Base-by-base conservation (phyloP, 148 eudicot species). In the Agrostemma githago region DNA sequence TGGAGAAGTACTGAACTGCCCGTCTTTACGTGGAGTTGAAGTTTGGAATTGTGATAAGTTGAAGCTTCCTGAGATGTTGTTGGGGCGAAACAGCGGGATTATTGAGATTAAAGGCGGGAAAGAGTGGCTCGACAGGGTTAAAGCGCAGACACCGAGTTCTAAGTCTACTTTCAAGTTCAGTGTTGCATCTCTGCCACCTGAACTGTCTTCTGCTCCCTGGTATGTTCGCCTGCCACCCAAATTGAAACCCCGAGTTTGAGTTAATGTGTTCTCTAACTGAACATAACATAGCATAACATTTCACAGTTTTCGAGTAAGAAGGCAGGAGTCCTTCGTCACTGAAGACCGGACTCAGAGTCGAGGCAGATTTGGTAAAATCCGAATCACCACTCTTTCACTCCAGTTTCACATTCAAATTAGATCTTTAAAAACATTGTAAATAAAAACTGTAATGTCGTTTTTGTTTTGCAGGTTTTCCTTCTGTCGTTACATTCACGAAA, bases 1-100 rank as follows among this genome's bases (percentile, higher is more conserved):
- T 17, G 82, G 72, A 26, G 62, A 82, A 62, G 82, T 82, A 6
- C 54, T 82, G 4, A 62, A 79, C 58, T 79, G 77, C 41, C 85
- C 80, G 3, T 9, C 26, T 7, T 19, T 82, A 11, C 75, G 20
- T 1, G 63, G 77, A 0, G 26, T 79, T 11, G 75, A 79, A n/a
- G 85, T 76, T 68, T 79, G 82, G 82, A 56, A 58, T 44, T 82
- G 85, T 63, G 44, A 57, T 10, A 63, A 17, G 2, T 42, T 82
- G 21, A 68, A 73, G 72, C 71, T 82, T 54, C 85, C 85, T 1
- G 74, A 39, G 39, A 72, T 69, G 58, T 66, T 72, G 66, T 75
- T 78, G 63, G 79, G 79, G 11, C 51, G 76, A 63, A 78, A 59
- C 73, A 42, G 53, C 8, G 72, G 81, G 12, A 53, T 68, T 20